Conservation (phyloP, 805 yeast genomes). For the Yarrowia sp. region DNA sequence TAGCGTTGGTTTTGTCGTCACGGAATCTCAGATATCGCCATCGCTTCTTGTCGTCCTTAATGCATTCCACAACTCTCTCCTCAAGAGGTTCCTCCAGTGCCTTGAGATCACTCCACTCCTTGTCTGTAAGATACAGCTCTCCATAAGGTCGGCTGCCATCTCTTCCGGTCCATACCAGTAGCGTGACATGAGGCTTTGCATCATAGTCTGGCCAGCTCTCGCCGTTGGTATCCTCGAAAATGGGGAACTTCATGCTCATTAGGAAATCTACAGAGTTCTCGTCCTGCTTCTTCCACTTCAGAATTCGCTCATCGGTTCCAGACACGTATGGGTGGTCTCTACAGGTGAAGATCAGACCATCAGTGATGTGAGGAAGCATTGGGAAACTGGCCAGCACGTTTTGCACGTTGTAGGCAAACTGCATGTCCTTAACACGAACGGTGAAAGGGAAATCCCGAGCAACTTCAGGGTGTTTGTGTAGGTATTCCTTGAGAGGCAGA, state of each 20-base stretch:
- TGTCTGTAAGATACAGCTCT: constrained; percentile 58
- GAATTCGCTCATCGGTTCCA: constrained; percentile 82
- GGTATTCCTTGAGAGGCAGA: constrained; percentile 74
- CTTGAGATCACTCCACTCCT: constrained; percentile 80
- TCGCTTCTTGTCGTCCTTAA: constrained; percentile 59
- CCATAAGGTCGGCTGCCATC: constrained; percentile 60
- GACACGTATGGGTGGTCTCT: constrained; percentile 80
- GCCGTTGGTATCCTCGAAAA: constrained; percentile 55
- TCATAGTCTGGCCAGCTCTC: constrained; percentile 73
- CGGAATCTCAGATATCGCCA: constrained; percentile 90
- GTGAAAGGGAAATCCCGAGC: constrained; percentile 80
- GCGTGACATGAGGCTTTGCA: constrained; percentile 63
- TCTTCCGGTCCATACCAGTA: constrained; percentile 77
- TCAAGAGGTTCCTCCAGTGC: constrained; percentile 73
- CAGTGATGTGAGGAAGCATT: constrained; percentile 79
- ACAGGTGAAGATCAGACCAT: constrained; percentile 91
- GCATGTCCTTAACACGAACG: constrained; percentile 84
- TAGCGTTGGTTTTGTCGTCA: constrained; percentile 88
- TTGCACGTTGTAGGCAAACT: constrained; percentile 71
- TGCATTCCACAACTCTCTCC: constrained; percentile 84
- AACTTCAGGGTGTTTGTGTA: constrained; percentile 67
- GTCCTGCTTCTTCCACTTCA: constrained; percentile 97
- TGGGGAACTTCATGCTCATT: constrained; percentile 59
- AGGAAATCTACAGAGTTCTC: constrained; percentile 93
- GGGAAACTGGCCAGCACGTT: constrained; percentile 68